Percentiles rank a stretch among this genome's conserved stretches.
phyloP scores from a whole-genome alignment of 306 rosid species.

The Begonia loranthoides region DNA sequence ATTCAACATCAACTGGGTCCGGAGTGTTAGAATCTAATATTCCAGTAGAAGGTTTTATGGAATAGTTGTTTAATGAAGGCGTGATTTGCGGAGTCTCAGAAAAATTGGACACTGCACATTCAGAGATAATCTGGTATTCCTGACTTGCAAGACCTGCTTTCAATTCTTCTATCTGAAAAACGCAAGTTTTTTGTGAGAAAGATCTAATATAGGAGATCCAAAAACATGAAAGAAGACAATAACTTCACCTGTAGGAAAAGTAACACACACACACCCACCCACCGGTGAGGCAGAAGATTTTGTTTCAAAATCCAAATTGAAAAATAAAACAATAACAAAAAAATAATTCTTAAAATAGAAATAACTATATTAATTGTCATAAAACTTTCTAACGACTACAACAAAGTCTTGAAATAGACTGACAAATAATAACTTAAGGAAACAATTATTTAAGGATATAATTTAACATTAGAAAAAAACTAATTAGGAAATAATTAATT shows the following conservation, averaged over 20 bases:
- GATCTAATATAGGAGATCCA: no score
- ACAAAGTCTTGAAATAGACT: no score
- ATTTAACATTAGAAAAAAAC: no score
- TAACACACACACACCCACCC: no score
- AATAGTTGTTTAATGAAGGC: slow-evolving; percentile 37
- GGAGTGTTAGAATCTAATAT: slow-evolving; percentile 20
- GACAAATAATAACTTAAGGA: no score
- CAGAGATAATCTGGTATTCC: slow-evolving; percentile 79
- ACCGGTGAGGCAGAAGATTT: not conserved
- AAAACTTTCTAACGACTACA: no score
- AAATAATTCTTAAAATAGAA: no score
- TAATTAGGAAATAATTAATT: no score
- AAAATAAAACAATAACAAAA: not conserved
- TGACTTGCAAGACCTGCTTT: slow-evolving; percentile 82
- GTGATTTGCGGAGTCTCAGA: slow-evolving; percentile 65
- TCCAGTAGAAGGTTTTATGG: slow-evolving; percentile 22
- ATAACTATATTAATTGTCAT: no score
- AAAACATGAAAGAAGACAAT: no score
- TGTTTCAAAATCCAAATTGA: not conserved
- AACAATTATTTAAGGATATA: no score
- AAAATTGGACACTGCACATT: slow-evolving; percentile 79
- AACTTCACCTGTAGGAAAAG: no score
- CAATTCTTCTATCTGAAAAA: slow-evolving; percentile 58
- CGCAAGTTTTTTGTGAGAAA: not conserved
- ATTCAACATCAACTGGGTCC: slow-evolving; percentile 26